A percentile compares a stretch with the other conserved stretches of the same genome.
phyloP scores from a whole-genome alignment of 1,139 yeast species.

The Blastobotrys petasosporus region DNA sequence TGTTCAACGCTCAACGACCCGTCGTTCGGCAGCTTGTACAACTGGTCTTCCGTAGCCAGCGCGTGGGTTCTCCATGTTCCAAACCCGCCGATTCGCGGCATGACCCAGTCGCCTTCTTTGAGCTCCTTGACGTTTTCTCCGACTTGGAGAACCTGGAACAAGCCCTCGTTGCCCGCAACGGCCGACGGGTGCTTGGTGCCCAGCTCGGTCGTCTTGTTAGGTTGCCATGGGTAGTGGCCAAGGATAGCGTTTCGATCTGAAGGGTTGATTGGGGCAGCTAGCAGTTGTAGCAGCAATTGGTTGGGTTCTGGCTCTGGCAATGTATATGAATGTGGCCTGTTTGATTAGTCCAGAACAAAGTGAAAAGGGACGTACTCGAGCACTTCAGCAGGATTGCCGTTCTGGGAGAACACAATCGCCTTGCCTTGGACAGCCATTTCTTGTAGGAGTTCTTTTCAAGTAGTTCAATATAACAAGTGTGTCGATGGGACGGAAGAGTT shows the following conservation, averaged over 20 bases:
- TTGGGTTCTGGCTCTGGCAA: conserved; percentile 31
- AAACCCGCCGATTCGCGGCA: conserved; percentile 74
- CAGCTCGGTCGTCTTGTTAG: conserved; percentile 49
- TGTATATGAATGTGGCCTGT: conserved; percentile 14
- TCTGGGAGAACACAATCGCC: conserved; percentile 23
- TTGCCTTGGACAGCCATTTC: background rate
- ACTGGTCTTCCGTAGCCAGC: conserved; percentile 33
- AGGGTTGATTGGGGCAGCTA: conserved; percentile 91
- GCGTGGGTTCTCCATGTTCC: conserved; percentile 97
- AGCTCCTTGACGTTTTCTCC: conserved; percentile 48
- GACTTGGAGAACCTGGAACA: conserved; percentile 71
- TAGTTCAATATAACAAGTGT: no score
- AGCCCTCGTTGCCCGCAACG: conserved; percentile 90
- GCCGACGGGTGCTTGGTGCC: conserved; percentile 61
- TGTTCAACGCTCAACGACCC: conserved; percentile 38
- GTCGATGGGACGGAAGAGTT: no score
- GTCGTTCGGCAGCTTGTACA: conserved; percentile 44
- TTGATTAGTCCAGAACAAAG: background rate
- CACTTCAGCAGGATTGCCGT: conserved; percentile 29
- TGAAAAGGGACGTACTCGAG: conserved; percentile 10
- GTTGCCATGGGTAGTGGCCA: conserved; percentile 90
- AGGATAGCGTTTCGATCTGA: conserved; percentile 86
- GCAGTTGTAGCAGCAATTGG: conserved; percentile 51
- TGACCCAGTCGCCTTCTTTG: conserved; percentile 78
- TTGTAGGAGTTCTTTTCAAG: no score